Conservation (phyloP, 345 rosid genomes). For the Eucalyptus shirleyi region DNA sequence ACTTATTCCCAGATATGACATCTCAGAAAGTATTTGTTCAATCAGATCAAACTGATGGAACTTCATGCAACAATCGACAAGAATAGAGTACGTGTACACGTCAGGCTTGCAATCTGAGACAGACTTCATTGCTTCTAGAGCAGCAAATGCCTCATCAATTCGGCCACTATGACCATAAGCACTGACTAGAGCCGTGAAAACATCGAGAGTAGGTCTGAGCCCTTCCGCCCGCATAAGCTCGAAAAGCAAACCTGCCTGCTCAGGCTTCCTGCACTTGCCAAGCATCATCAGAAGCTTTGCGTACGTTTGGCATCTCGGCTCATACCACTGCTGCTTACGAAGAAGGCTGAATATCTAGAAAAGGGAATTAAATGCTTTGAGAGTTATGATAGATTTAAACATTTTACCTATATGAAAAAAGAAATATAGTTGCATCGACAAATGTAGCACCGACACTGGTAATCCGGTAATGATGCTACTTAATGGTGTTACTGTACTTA, state of each 20-base stretch:
- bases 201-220: constrained; percentile 61
- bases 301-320: constrained; percentile 59
- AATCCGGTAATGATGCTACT: not conserved
- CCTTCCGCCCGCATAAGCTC: constrained; percentile 62
- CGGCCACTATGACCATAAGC: constrained; percentile 55
- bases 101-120: constrained; percentile 61
- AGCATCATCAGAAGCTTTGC: constrained; percentile 65
- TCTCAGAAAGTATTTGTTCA: constrained; percentile 40
- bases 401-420: not conserved
- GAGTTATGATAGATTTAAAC: not conserved
- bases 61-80: constrained; percentile 45
- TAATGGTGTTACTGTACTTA: not conserved
- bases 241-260: constrained; percentile 58
- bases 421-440: not conserved
- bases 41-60: constrained; percentile 39
- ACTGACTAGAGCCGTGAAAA: constrained; percentile 60
- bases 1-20: constrained; percentile 58
- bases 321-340: constrained; percentile 71
- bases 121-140: constrained; percentile 62
- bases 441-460: not conserved
- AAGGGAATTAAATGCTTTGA: not conserved
- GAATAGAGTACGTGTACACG: constrained; percentile 58
- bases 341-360: constrained; percentile 62
- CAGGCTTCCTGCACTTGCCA: constrained; percentile 59
- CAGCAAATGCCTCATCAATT: constrained; percentile 39